These are phyloP conservation scores for Aschersonia sp. DNA, from an alignment of 2,329 filamentous ascomycete species.

Conservation along the genomic window DNA sequence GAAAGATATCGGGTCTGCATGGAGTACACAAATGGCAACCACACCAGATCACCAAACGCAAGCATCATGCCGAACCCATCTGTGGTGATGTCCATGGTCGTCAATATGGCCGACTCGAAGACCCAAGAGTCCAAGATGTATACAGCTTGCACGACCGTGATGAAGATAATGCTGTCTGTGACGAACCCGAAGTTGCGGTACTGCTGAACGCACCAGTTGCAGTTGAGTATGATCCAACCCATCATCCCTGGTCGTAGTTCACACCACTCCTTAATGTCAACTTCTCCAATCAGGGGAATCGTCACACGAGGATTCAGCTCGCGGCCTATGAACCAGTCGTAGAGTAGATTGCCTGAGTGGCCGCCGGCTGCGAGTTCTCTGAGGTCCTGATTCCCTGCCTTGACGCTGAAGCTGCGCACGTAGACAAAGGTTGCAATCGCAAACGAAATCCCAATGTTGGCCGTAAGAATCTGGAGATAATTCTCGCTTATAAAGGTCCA, in stretches of 20 bases:
- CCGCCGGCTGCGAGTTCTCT: conserved; percentile 75
- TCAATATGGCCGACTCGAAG: conserved; percentile 80
- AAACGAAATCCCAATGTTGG: conserved; percentile 67
- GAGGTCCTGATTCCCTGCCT: conserved; percentile 53
- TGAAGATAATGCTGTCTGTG: conserved; percentile 73
- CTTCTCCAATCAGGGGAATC: conserved; percentile 65
- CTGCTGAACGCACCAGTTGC: conserved; percentile 75
- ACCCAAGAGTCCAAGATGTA: conserved; percentile 77
- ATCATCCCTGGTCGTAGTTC: conserved; percentile 87
- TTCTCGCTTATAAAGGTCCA: conserved; percentile 94
- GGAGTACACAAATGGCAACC: conserved; percentile 84
- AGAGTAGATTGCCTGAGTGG: conserved; percentile 69
- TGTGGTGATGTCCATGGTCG: conserved; percentile 85
- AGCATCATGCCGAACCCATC: conserved; percentile 96
- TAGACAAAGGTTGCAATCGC: conserved; percentile 67
- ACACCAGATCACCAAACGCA: conserved; percentile 79
- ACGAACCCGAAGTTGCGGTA: conserved; percentile 73
- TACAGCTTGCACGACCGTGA: conserved; percentile 61
- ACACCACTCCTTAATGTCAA: conserved; percentile 83
- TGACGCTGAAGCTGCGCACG: conserved; percentile 66
- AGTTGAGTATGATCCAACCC: conserved; percentile 76
- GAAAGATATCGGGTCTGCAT: conserved; percentile 76
- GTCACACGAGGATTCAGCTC: conserved; percentile 82
- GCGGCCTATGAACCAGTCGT: conserved; percentile 94
- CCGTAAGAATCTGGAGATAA: conserved; percentile 72